Conservation (phyloP, 2,329 filamentous ascomycete species). For the Hypoxylon sp. region DNA sequence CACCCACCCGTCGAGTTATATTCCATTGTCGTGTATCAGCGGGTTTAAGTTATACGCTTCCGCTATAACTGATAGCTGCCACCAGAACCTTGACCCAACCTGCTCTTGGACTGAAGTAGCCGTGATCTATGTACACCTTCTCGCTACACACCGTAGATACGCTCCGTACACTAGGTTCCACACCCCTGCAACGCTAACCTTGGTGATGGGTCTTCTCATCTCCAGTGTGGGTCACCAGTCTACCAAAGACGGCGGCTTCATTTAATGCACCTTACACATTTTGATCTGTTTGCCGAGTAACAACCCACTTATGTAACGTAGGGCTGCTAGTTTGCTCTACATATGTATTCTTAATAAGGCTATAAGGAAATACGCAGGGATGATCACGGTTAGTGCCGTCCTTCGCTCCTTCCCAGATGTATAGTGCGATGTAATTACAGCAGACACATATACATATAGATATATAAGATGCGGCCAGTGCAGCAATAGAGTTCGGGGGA, state of each 20-base stretch:
- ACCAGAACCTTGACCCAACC: not conserved
- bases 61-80: not conserved
- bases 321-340: slow-evolving; percentile 3
- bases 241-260: not conserved
- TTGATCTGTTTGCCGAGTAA: not conserved
- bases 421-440: not conserved
- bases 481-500: not conserved
- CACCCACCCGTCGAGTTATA: not conserved
- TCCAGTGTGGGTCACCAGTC: slow-evolving; percentile 5
- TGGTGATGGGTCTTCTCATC: slow-evolving; percentile 13
- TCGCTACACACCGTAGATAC: not conserved
- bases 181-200: not conserved
- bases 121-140: not conserved
- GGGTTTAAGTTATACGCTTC: not conserved
- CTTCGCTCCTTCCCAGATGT: slow-evolving; percentile 7
- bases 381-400: slow-evolving; percentile 9
- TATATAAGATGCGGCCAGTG: not conserved
- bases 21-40: not conserved
- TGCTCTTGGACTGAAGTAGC: not conserved
- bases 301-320: slow-evolving; percentile 5
- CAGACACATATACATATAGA: not conserved
- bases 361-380: slow-evolving; percentile 3
- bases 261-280: not conserved
- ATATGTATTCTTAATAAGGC: slow-evolving; percentile 6
- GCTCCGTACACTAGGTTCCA: not conserved